Percentiles rank a stretch among this genome's conserved stretches.
phyloP scores from a whole-genome alignment of 495 filamentous ascomycete genomes.

The Tuber melanosporum region DNA sequence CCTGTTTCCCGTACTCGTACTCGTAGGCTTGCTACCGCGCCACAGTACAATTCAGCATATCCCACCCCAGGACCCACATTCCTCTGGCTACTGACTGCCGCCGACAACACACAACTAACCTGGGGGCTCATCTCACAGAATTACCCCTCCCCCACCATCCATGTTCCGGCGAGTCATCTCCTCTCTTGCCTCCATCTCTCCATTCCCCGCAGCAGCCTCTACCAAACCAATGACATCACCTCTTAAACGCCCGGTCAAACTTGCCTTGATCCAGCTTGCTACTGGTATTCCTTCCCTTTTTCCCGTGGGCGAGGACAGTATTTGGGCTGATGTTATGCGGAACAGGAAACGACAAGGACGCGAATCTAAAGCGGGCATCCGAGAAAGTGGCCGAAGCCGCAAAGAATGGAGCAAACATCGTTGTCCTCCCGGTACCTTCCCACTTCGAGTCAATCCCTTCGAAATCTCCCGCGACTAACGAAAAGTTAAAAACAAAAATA shows the following conservation, averaged over 20 bases:
- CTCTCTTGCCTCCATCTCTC: constrained; percentile 6
- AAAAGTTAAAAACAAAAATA: constrained; percentile 46
- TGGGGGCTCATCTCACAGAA: neutral
- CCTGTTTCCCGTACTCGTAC: neutral
- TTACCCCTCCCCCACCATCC: neutral
- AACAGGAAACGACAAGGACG: constrained; percentile 68
- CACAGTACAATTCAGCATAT: neutral
- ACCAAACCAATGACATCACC: constrained; percentile 48
- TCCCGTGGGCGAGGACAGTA: neutral
- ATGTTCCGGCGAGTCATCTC: constrained; percentile 34
- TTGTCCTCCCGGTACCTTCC: constrained; percentile 51
- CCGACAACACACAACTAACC: neutral
- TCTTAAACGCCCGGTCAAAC: constrained; percentile 67
- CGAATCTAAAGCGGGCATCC: constrained; percentile 75
- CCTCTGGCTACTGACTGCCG: neutral
- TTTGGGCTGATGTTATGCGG: neutral
- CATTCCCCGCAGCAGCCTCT: constrained; percentile 8
- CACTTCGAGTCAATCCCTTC: neutral
- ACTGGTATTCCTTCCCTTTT: constrained; percentile 48
- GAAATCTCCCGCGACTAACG: constrained; percentile 3
- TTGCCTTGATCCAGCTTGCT: constrained; percentile 76
- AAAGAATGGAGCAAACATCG: constrained; percentile 62
- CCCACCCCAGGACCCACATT: neutral
- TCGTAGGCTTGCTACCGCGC: neutral
- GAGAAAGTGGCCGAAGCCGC: constrained; percentile 78